Evolutionary conservation across 805 yeast species (phyloP).

Genomic region (Starmera pachycereana): DNA sequence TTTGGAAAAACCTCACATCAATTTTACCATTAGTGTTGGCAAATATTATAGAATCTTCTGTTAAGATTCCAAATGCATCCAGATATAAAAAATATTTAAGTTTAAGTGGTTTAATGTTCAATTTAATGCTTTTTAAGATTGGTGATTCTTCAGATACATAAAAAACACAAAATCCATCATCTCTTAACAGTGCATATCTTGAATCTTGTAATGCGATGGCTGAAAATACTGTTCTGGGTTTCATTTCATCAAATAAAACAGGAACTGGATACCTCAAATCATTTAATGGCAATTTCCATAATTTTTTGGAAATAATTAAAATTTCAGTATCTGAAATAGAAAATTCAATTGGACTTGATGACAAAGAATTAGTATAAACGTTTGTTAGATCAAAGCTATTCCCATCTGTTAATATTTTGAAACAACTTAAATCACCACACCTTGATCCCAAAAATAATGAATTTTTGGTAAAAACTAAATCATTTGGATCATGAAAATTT

Average conservation of each 20-base stretch:
- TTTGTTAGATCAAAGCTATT: no score
- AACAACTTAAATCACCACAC: slow-evolving; percentile 7
- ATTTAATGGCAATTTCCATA: slow-evolving; percentile 11
- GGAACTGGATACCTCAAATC: slow-evolving; percentile 6
- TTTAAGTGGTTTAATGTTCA: slow-evolving; percentile 19
- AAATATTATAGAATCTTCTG: slow-evolving; percentile 12
- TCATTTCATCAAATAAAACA: slow-evolving; percentile 11
- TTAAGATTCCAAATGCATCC: slow-evolving; percentile 11
- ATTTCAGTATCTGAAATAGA: slow-evolving; percentile 5
- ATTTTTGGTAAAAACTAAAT: slow-evolving; percentile 8
- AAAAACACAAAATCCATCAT: slow-evolving; percentile 23
- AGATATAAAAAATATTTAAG: slow-evolving; percentile 17
- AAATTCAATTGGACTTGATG: slow-evolving; percentile 10
- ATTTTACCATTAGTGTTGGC: slow-evolving; percentile 7
- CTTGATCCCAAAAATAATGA: slow-evolving; percentile 13
- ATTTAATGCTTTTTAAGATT: slow-evolving; percentile 14
- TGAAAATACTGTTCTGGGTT: slow-evolving; percentile 6
- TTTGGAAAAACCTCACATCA: slow-evolving; percentile 3
- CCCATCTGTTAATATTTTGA: background rate
- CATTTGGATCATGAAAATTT: slow-evolving; percentile 11
- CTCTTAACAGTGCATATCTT: slow-evolving; percentile 19
- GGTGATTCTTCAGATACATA: slow-evolving; percentile 10
- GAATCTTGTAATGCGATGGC: slow-evolving; percentile 4
- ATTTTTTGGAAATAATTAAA: slow-evolving; percentile 8
- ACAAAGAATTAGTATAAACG: no score